phyloP scores from a whole-genome alignment of 2,329 filamentous ascomycete genomes.

The Tympanopsis confertula region DNA sequence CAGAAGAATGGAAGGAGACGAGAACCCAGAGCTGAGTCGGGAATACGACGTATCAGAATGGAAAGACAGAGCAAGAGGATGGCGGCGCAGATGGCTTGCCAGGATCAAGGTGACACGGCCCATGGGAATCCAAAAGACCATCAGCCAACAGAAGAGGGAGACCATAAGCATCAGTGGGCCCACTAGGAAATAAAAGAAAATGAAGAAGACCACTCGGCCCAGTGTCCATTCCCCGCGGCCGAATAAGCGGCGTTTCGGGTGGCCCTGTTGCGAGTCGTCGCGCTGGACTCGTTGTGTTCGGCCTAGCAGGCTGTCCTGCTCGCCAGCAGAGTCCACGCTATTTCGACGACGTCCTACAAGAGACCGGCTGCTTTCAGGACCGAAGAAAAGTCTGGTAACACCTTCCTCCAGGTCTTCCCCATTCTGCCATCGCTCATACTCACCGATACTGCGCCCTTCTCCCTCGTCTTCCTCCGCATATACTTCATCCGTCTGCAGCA shows the following conservation, averaged over 20 bases:
- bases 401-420: slow-evolving; percentile 70
- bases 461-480: slow-evolving; percentile 91
- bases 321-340: slow-evolving; percentile 78
- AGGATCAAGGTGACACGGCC: slow-evolving; percentile 85
- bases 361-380: slow-evolving; percentile 65
- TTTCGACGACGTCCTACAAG: slow-evolving; percentile 76
- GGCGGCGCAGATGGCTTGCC: slow-evolving; percentile 81
- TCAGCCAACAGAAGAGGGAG: slow-evolving; percentile 82
- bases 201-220: slow-evolving; percentile 87
- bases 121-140: slow-evolving; percentile 98
- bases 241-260: slow-evolving; percentile 74
- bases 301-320: slow-evolving; percentile 81
- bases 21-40: slow-evolving; percentile 44
- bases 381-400: slow-evolving; percentile 91
- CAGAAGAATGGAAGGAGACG: slow-evolving; percentile 71
- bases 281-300: slow-evolving; percentile 32
- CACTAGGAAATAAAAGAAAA: slow-evolving; percentile 89
- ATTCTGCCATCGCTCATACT: slow-evolving; percentile 98
- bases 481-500: slow-evolving; percentile 82
- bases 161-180: slow-evolving; percentile 77
- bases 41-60: slow-evolving; percentile 73
- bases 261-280: slow-evolving; percentile 34
- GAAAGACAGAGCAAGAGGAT: slow-evolving; percentile 86
- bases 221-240: slow-evolving; percentile 92
- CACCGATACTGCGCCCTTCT: slow-evolving; percentile 90